These are phyloP conservation scores for Phytophthora fragariae DNA, from an alignment of 352 stramenopile species.

Conservation along the genomic window DNA sequence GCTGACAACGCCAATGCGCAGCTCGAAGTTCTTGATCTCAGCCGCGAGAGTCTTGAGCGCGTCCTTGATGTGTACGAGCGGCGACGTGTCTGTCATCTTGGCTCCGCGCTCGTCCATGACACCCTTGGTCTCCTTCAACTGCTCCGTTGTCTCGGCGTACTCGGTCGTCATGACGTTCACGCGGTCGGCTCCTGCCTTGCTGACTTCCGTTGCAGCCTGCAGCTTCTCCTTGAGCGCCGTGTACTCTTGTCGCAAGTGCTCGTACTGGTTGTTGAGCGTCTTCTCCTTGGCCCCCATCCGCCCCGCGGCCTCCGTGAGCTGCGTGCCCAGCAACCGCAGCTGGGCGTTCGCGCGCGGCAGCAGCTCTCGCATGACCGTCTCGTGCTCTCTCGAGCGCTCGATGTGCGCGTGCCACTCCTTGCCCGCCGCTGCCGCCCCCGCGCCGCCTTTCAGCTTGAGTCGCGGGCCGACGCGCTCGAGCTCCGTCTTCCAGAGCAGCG, in stretches of 20 bases:
- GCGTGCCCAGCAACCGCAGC: conserved; percentile 62
- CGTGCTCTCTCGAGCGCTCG: conserved; percentile 78
- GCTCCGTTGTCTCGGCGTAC: conserved; percentile 74
- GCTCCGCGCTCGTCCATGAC: conserved; percentile 82
- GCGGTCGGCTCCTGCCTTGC: conserved; percentile 71
- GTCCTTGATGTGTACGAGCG: conserved; percentile 87
- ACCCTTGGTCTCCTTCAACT: conserved; percentile 77
- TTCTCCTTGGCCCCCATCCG: conserved; percentile 82
- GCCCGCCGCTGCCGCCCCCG: conserved; percentile 49
- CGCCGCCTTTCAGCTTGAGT: conserved; percentile 67
- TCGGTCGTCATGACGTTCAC: conserved; percentile 85
- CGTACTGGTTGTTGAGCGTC: conserved; percentile 85
- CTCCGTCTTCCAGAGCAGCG: conserved; percentile 86
- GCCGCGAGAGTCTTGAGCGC: conserved; percentile 76
- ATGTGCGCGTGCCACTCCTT: conserved; percentile 88
- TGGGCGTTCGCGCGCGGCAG: conserved; percentile 65
- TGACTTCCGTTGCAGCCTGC: conserved; percentile 60
- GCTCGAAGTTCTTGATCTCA: conserved; percentile 87
- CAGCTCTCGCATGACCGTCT: conserved; percentile 66
- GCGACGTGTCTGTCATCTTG: conserved; percentile 90
- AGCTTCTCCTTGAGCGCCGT: conserved; percentile 74
- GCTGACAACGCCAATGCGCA: conserved; percentile 82
- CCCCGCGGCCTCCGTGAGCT: conserved; percentile 66
- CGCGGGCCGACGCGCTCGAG: conserved; percentile 81
- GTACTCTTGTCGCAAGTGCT: conserved; percentile 71